These are phyloP conservation scores for Spathaspora girioi DNA, from an alignment of 805 yeast species.

Conservation along the genomic window DNA sequence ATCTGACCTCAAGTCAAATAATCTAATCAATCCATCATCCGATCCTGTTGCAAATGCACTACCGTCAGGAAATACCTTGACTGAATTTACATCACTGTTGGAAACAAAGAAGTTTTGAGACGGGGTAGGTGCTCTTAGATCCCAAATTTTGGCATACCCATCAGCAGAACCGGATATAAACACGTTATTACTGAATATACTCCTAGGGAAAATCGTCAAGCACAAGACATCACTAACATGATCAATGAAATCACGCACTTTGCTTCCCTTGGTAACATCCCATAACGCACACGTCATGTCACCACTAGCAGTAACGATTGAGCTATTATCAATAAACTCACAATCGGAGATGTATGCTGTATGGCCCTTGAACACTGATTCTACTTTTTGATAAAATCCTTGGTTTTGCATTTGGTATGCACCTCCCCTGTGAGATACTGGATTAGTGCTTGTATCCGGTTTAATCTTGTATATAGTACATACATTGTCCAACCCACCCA, in stretches of 20 bases:
- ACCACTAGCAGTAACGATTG: constrained; percentile 70
- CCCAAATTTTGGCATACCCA: constrained; percentile 68
- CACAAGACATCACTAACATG: constrained; percentile 72
- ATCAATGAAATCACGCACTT: constrained; percentile 53
- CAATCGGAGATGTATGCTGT: constrained; percentile 76
- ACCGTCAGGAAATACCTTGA: constrained; percentile 67
- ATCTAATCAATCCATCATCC: constrained; percentile 69
- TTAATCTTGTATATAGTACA: constrained; percentile 61
- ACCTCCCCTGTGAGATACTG: constrained; percentile 1
- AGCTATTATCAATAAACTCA: constrained; percentile 57
- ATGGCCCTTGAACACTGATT: constrained; percentile 71
- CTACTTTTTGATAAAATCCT: constrained; percentile 26
- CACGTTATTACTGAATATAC: constrained; percentile 15
- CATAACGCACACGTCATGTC: constrained; percentile 77
- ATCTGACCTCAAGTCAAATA: constrained; percentile 77
- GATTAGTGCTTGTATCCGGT: constrained; percentile 6
- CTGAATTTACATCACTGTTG: constrained; percentile 57
- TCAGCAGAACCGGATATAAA: constrained; percentile 70
- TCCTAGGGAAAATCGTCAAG: constrained; percentile 23
- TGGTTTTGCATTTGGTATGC: constrained; percentile 10
- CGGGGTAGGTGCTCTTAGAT: constrained; percentile 46
- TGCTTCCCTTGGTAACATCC: constrained; percentile 66
- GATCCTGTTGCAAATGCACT: constrained; percentile 69
- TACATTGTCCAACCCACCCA: constrained; percentile 79
- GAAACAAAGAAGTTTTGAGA: constrained; percentile 53